Evolutionary conservation across 2,329 filamentous ascomycete species (phyloP).

Genomic region (Karstenula rhodostoma): DNA sequence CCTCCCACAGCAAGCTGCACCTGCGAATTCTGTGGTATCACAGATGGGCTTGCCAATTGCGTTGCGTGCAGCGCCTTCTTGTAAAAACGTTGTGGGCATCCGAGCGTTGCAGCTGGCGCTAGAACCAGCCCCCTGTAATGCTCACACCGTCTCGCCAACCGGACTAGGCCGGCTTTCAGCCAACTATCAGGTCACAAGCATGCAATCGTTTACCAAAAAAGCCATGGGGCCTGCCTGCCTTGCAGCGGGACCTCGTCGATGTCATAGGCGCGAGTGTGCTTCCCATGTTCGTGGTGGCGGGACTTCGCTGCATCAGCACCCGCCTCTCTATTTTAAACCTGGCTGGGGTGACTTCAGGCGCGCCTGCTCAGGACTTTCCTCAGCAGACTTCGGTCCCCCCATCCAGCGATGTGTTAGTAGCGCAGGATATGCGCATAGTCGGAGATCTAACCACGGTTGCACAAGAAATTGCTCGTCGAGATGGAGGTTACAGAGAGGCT

Average conservation of each 20-base stretch:
- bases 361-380: background rate
- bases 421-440: background rate
- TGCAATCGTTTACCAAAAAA: background rate
- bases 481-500: conserved; percentile 5
- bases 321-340: conserved; percentile 12
- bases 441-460: background rate
- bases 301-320: conserved; percentile 8
- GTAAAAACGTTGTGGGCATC: background rate
- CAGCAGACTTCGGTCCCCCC: background rate
- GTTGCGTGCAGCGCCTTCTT: background rate
- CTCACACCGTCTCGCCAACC: conserved; percentile 9
- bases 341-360: conserved; percentile 1
- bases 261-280: conserved; percentile 1
- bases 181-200: background rate
- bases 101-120: conserved; percentile 5
- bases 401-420: background rate
- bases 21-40: background rate
- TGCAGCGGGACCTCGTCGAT: background rate
- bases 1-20: background rate
- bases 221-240: background rate
- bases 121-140: conserved; percentile 1
- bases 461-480: background rate
- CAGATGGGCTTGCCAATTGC: background rate
- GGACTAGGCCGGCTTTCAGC: background rate
- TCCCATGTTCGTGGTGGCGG: conserved; percentile 5